These are phyloP conservation scores for Polyporus arcularius DNA, from an alignment of 768 basidiomycete genomes.

Conservation along the genomic window DNA sequence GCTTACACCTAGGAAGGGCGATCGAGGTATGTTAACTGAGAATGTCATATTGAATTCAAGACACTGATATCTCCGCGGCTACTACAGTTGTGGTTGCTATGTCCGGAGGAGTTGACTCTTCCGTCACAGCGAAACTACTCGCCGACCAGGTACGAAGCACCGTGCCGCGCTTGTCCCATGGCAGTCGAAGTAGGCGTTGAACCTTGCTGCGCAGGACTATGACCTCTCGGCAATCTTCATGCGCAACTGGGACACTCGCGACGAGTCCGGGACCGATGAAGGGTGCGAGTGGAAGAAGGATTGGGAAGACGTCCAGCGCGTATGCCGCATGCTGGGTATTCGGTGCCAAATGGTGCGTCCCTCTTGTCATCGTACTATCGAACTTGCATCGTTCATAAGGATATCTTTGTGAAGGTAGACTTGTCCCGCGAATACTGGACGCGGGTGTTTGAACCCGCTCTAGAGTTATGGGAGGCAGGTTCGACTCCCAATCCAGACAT, in stretches of 20 bases:
- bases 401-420: constrained; percentile 58
- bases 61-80: background rate
- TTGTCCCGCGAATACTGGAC: constrained; percentile 91
- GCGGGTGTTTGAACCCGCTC: constrained; percentile 84
- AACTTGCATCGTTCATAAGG: background rate
- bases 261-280: constrained; percentile 75
- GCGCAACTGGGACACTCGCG: constrained; percentile 93
- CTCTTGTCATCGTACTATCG: too few relatives aligned
- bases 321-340: constrained; percentile 72
- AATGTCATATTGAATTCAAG: background rate
- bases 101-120: constrained; percentile 96
- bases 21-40: constrained; percentile 25
- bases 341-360: constrained; percentile 69
- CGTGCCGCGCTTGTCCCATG: background rate
- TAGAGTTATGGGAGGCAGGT: constrained; percentile 76
- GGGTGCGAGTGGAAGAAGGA: constrained; percentile 97
- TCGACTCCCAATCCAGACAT: constrained; percentile 92
- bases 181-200: background rate
- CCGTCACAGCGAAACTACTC: constrained; percentile 79
- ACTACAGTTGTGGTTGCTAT: constrained; percentile 81
- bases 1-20: constrained; percentile 28
- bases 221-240: constrained; percentile 90
- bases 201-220: constrained; percentile 52
- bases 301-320: constrained; percentile 85
- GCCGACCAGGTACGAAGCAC: constrained; percentile 54